Conservation (phyloP, 2,329 filamentous ascomycete genomes). For the Talaromyces atroroseus region DNA sequence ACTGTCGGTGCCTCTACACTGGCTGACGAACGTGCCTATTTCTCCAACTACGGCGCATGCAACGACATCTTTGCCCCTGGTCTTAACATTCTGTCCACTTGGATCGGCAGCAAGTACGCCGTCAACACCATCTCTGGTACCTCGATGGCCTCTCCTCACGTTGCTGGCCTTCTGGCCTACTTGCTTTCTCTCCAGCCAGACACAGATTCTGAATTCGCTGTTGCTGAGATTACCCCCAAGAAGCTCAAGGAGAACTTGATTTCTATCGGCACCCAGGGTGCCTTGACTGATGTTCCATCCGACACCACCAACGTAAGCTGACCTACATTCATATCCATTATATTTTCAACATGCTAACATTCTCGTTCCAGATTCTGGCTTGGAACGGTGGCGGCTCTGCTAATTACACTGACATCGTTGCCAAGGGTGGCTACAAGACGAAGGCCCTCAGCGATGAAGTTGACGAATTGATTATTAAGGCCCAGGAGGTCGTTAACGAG, state of each 20-base stretch:
- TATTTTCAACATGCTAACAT: slow-evolving; percentile 19
- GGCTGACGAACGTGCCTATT: slow-evolving; percentile 94
- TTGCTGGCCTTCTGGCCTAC: slow-evolving; percentile 94
- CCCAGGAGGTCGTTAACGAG: slow-evolving; percentile 40
- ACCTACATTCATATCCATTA: not conserved
- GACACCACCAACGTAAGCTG: slow-evolving; percentile 73
- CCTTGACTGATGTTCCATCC: slow-evolving; percentile 73
- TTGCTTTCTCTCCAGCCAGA: slow-evolving; percentile 92
- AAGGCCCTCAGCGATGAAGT: slow-evolving; percentile 36
- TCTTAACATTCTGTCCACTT: slow-evolving; percentile 94
- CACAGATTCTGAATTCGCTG: slow-evolving; percentile 82
- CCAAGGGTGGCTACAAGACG: slow-evolving; percentile 64
- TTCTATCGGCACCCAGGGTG: slow-evolving; percentile 70
- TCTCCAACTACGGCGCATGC: slow-evolving; percentile 99
- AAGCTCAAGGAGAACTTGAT: slow-evolving; percentile 90
- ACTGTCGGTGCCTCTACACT: slow-evolving; percentile 95
- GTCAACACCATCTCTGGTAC: slow-evolving; percentile 99
- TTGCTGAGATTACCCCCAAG: slow-evolving; percentile 83
- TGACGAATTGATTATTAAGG: slow-evolving; percentile 41
- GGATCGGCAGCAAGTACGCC: slow-evolving; percentile 94
- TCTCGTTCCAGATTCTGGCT: slow-evolving; percentile 61
- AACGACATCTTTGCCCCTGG: slow-evolving; percentile 98
- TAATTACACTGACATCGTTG: slow-evolving; percentile 83
- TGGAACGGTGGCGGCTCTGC: slow-evolving; percentile 96
- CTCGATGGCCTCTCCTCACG: slow-evolving; percentile 97